A percentile compares a stretch with the other conserved stretches of the same genome.
phyloP scores from a whole-genome alignment of 2,329 filamentous ascomycete species.

The Periconia macrospinosa region DNA sequence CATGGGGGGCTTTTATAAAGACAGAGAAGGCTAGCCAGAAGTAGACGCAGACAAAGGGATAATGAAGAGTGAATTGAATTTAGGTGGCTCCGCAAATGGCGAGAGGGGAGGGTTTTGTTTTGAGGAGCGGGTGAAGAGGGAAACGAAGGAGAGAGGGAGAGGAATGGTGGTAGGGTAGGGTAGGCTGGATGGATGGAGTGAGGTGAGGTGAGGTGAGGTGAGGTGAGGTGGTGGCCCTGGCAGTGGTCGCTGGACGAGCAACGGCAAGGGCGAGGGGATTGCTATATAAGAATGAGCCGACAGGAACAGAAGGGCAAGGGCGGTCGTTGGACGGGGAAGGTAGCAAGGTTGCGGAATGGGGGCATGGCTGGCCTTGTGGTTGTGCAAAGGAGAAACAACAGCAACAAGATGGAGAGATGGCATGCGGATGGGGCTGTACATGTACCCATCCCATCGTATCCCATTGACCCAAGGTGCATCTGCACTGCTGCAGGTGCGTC shows the following conservation, averaged over 20 bases:
- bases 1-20: constrained; percentile 20
- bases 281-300: constrained; percentile 7
- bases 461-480: no score
- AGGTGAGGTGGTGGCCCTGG: constrained; percentile 6
- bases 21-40: neutral
- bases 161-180: no score
- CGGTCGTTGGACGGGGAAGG: constrained; percentile 8
- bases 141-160: neutral
- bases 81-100: no score
- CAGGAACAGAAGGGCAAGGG: constrained; percentile 5
- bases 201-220: constrained; percentile 5
- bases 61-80: neutral
- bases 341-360: constrained; percentile 19
- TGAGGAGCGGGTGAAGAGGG: neutral
- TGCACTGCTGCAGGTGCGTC: no score
- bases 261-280: no score
- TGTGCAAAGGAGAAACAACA: constrained; percentile 23
- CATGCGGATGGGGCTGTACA: neutral
- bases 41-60: neutral
- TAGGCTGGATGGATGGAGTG: neutral
- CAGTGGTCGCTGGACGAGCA: neutral
- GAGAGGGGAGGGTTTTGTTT: neutral
- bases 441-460: no score
- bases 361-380: constrained; percentile 19
- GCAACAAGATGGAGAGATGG: neutral